A percentile compares a stretch with the other conserved stretches of the same genome.
These are phyloP conservation scores for Saprolegnia diclina DNA, from an alignment of 352 stramenopile genomes.

Conservation along the genomic window DNA sequence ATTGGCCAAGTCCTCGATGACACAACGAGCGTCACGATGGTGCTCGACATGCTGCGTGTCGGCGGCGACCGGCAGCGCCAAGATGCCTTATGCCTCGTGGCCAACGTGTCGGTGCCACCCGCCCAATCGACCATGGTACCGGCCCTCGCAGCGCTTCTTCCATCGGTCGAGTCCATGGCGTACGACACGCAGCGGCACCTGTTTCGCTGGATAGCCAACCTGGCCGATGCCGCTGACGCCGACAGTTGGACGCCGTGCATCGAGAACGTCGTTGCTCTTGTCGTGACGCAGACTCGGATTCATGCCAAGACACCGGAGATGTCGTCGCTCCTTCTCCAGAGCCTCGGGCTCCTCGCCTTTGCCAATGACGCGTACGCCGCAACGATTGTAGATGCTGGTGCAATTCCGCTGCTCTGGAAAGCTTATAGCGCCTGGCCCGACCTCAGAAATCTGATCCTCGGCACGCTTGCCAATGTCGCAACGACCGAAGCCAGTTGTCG, in stretches of 20 bases:
- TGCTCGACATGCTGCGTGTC: slow-evolving; percentile 12
- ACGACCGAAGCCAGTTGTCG: slow-evolving; percentile 6
- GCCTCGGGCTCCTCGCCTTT: background rate
- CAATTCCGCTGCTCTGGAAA: slow-evolving; percentile 10
- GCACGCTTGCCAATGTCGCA: slow-evolving; percentile 1
- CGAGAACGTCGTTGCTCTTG: too few species aligned
- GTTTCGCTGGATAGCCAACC: slow-evolving; percentile 1
- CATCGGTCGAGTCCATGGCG: slow-evolving; percentile 2
- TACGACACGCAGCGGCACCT: slow-evolving; percentile 8
- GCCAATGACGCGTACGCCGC: slow-evolving; percentile 1
- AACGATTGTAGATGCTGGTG: background rate
- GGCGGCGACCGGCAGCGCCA: background rate
- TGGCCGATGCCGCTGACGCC: too few species aligned
- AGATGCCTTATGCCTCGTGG: slow-evolving; percentile 9
- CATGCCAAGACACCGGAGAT: too few species aligned
- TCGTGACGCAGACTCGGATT: too few species aligned
- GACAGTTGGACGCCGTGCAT: too few species aligned
- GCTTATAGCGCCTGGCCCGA: background rate
- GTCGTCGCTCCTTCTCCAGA: too few species aligned
- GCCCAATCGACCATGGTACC: background rate
- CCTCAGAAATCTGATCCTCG: background rate
- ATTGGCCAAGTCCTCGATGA: background rate
- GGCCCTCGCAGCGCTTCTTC: background rate
- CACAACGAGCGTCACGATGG: background rate
- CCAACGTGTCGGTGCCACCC: background rate